Evolutionary conservation across 805 yeast species (phyloP).

Genomic region (Blastobotrys muscicola): DNA sequence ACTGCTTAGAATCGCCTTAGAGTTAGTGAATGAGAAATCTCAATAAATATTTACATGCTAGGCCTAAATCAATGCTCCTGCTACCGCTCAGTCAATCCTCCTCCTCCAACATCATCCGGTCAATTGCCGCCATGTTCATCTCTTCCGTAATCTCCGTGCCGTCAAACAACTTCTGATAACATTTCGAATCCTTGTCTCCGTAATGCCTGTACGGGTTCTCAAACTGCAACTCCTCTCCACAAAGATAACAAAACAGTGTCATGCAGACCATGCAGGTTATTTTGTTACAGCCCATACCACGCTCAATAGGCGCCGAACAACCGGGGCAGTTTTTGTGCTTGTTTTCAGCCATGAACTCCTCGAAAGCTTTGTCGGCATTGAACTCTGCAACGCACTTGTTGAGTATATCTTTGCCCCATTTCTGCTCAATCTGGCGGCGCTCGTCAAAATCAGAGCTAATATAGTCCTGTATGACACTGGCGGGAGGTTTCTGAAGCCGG

Average conservation of each 20-base stretch:
- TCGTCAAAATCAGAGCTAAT: conserved; percentile 9
- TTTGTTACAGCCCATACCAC: conserved; percentile 15
- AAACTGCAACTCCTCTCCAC: conserved; percentile 6
- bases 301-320: conserved; percentile 15
- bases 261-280: conserved; percentile 15
- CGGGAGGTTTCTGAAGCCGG: conserved; percentile 10
- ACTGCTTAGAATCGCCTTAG: conserved; percentile 1
- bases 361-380: conserved; percentile 10
- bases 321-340: conserved; percentile 11
- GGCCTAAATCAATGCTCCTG: too few relatives aligned
- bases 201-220: conserved; percentile 16
- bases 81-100: not conserved
- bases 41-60: too few relatives aligned
- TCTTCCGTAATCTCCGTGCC: conserved; percentile 14
- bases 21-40: too few relatives aligned
- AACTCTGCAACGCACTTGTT: conserved; percentile 5
- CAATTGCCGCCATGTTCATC: not conserved
- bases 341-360: conserved; percentile 10
- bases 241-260: conserved; percentile 14
- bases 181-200: conserved; percentile 8
- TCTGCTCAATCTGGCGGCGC: conserved; percentile 7
- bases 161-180: conserved; percentile 14
- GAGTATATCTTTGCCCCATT: conserved; percentile 17
- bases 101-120: not conserved
- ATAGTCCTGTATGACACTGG: conserved; percentile 8